Evolutionary conservation across 139 green algal species (phyloP).

Genomic region (Chlamydomonas schloesseri): DNA sequence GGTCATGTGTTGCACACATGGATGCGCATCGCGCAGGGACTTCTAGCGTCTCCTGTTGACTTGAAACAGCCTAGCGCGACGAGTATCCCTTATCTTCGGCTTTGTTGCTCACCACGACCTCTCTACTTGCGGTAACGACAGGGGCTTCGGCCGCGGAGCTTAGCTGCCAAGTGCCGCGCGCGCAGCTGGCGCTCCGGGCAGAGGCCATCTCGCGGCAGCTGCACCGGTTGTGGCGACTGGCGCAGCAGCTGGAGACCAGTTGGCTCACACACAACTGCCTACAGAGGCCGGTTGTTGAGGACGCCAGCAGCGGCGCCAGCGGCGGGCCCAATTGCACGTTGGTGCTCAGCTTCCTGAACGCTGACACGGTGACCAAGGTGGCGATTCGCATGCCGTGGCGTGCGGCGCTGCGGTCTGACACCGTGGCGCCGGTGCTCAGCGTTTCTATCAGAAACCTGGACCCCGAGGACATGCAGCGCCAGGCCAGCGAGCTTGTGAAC

Average conservation of each 20-base stretch:
- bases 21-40: no score
- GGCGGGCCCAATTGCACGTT: background rate
- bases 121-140: no score
- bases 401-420: background rate
- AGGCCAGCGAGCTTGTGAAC: background rate
- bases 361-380: background rate
- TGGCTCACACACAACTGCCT: constrained; percentile 25
- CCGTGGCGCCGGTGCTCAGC: background rate
- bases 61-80: no score
- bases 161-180: constrained; percentile 1
- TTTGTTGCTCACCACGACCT: no score
- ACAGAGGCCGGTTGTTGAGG: background rate
- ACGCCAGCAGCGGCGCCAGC: no score
- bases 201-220: constrained; percentile 15
- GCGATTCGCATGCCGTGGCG: constrained; percentile 14
- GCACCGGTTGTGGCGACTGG: background rate
- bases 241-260: constrained; percentile 23
- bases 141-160: background rate
- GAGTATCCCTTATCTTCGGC: no score
- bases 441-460: constrained; percentile 20
- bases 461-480: background rate
- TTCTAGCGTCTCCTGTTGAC: no score
- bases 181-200: background rate
- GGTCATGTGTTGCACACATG: background rate
- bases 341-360: constrained; percentile 24